Evolutionary conservation across 2,329 filamentous ascomycete species (phyloP).

Genomic region (Xylariaceae sp.): DNA sequence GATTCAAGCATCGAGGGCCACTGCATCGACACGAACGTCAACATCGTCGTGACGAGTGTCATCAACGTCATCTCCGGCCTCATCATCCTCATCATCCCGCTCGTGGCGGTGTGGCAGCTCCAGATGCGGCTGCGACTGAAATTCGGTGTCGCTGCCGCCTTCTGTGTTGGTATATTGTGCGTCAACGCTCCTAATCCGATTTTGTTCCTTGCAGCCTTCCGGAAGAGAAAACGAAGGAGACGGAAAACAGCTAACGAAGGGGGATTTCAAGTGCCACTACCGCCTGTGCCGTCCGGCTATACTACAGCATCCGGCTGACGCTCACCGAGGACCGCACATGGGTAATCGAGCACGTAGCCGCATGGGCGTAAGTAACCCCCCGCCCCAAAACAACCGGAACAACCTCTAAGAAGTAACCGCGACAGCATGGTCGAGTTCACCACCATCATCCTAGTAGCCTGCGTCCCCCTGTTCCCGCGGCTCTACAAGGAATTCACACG

Average conservation of each 20-base stretch:
- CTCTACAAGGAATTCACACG: slow-evolving; percentile 26
- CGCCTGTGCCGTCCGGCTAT: slow-evolving; percentile 9
- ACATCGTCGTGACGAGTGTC: slow-evolving; percentile 6
- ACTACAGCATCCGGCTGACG: slow-evolving; percentile 6
- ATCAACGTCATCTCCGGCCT: slow-evolving; percentile 14
- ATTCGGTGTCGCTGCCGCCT: slow-evolving; percentile 2
- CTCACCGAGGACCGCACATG: slow-evolving; percentile 5
- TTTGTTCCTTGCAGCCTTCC: too few relatives aligned
- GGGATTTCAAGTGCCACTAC: slow-evolving; percentile 3
- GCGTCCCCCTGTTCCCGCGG: slow-evolving; percentile 12
- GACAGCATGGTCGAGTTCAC: slow-evolving; percentile 9
- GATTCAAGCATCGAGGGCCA: slow-evolving; percentile 4
- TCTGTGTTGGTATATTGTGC: slow-evolving; percentile 15
- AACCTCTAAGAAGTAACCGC: too few relatives aligned
- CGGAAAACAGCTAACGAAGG: neutral
- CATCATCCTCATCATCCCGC: slow-evolving; percentile 11
- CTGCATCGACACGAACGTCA: slow-evolving; percentile 9
- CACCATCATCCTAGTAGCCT: slow-evolving; percentile 13
- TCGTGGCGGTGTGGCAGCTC: slow-evolving; percentile 8
- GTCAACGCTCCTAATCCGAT: neutral
- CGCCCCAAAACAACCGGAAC: too few relatives aligned
- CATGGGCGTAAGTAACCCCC: slow-evolving; percentile 16
- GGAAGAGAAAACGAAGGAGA: too few relatives aligned
- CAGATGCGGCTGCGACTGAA: slow-evolving; percentile 2
- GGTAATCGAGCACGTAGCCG: slow-evolving; percentile 9